These are phyloP conservation scores for Theileria equi DNA, from an alignment of 169 alveolate genomes.

Conservation along the genomic window DNA sequence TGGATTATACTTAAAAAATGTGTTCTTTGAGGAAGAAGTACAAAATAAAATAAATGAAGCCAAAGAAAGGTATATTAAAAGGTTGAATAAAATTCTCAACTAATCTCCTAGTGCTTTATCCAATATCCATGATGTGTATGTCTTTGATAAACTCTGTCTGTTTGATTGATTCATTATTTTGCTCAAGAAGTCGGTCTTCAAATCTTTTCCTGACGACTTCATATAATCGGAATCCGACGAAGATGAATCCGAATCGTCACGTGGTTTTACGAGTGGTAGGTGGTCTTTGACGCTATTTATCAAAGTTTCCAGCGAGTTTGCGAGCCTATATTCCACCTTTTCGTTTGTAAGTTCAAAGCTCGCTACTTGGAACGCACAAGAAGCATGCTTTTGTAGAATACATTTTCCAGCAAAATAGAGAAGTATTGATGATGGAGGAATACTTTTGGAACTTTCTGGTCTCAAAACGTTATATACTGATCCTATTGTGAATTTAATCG, in stretches of 20 bases:
- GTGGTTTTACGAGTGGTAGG: conserved; percentile 16
- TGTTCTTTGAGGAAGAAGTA: conserved; percentile 23
- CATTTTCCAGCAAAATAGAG: conserved; percentile 59
- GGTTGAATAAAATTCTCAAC: conserved; percentile 1
- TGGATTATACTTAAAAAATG: conserved; percentile 49
- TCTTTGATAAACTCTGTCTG: conserved; percentile 18
- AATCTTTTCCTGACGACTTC: conserved; percentile 36
- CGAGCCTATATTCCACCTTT: conserved; percentile 42
- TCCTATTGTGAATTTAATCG: conserved; percentile 45
- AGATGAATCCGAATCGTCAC: conserved; percentile 17
- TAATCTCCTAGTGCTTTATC: conserved; percentile 20
- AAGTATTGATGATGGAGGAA: conserved; percentile 47
- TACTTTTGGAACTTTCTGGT: conserved; percentile 11
- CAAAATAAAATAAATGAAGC: conserved; percentile 15
- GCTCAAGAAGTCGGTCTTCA: conserved; percentile 35
- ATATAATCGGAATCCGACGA: conserved; percentile 6
- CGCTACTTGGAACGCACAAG: conserved; percentile 1
- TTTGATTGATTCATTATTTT: conserved; percentile 10
- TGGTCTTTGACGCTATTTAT: conserved; percentile 52
- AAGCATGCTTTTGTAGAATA: conserved; percentile 41
- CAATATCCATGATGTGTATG: conserved; percentile 58
- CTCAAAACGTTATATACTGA: conserved; percentile 27
- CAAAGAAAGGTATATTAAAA: conserved; percentile 1
- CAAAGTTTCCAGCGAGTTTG: conserved; percentile 30
- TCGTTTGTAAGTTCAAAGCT: conserved; percentile 20